Evolutionary conservation across 2,329 filamentous ascomycete species (phyloP), one percentile per base, ranked within the genome.

Genomic region (Penicillium glabrum): DNA sequence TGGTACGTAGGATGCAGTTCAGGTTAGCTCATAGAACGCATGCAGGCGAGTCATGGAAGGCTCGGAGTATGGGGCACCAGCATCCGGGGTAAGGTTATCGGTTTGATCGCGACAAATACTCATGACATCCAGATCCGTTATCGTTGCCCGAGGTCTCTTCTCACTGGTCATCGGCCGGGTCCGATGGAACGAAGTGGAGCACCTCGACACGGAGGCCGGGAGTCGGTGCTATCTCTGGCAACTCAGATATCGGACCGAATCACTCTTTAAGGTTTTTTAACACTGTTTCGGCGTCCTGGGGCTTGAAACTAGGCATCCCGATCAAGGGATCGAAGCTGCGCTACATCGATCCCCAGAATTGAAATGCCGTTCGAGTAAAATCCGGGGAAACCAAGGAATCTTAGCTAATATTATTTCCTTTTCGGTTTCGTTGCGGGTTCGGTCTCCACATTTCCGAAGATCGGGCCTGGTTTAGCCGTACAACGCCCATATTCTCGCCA

Each of bases 161-260:
- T 27, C 29, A 49, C 24, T 44, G 37, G 49, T 33, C 49, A 31
- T 51, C 49, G 49, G 49, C 49, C 49, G 49, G 49, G 49, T 51
- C 49, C 49, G 49, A 51, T 51, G 49, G 49, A 29, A 43, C 37
- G 21, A 43, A 44, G 49, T 51, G 49, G 49, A 51, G 49, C 37
- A 51, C 26, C 11, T 31, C 10, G 16, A 23, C 24, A 24, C 24
- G n/a, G 23, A 29, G 27, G 39, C 21, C 26, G 21, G 11, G 26
- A 26, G 37, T 23, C 24, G 8, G n/a, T 51, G 37, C 37, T 44
- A 44, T 33, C 39, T 21, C 16, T 33, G 14, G 41, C 3, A 3
- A 29, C 5, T 8, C 4, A 27, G 21, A 13, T 26, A 9, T 50
- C 47, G n/a, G 21, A 44, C 27, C 16, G 19, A 29, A 14, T n/a